A percentile compares a stretch with the other conserved stretches of the same genome.
phyloP scores from a whole-genome alignment of 2,329 filamentous ascomycete species.

The Exophiala sideris region DNA sequence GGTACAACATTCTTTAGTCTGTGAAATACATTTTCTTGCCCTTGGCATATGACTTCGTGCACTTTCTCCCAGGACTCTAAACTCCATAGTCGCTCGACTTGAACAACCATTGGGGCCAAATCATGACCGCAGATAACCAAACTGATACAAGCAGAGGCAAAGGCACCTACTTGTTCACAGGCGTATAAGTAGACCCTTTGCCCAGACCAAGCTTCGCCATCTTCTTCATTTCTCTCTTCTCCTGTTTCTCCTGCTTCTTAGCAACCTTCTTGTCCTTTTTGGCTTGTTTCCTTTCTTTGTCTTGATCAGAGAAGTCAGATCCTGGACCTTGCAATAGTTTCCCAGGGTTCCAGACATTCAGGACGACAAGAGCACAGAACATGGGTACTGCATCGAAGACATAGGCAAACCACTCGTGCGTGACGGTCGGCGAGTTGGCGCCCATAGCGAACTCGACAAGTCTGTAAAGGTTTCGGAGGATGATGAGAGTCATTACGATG shows the following conservation, averaged over 20 bases:
- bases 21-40: too few species aligned
- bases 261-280: slow-evolving; percentile 35
- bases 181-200: not conserved
- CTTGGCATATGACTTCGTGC: too few species aligned
- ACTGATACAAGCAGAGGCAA: too few species aligned
- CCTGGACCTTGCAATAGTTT: slow-evolving; percentile 41
- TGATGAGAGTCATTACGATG: slow-evolving; percentile 48
- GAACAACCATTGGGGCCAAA: too few species aligned
- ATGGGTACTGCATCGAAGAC: slow-evolving; percentile 41
- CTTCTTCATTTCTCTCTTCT: slow-evolving; percentile 21
- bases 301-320: slow-evolving; percentile 46
- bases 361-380: slow-evolving; percentile 35
- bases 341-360: slow-evolving; percentile 41
- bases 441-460: slow-evolving; percentile 58
- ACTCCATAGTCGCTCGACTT: too few species aligned
- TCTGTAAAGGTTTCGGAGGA: slow-evolving; percentile 56
- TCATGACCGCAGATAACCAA: too few species aligned
- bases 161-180: not conserved
- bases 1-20: too few species aligned
- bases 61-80: too few species aligned
- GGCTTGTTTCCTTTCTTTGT: slow-evolving; percentile 41
- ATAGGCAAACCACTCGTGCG: slow-evolving; percentile 38
- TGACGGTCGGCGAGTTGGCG: slow-evolving; percentile 41
- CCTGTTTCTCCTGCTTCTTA: slow-evolving; percentile 31
- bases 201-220: not conserved